A percentile compares a stretch with the other conserved stretches of the same genome.
These are phyloP conservation scores for Neonectria faginata DNA, from an alignment of 2,329 filamentous ascomycete species.

Conservation along the genomic window DNA sequence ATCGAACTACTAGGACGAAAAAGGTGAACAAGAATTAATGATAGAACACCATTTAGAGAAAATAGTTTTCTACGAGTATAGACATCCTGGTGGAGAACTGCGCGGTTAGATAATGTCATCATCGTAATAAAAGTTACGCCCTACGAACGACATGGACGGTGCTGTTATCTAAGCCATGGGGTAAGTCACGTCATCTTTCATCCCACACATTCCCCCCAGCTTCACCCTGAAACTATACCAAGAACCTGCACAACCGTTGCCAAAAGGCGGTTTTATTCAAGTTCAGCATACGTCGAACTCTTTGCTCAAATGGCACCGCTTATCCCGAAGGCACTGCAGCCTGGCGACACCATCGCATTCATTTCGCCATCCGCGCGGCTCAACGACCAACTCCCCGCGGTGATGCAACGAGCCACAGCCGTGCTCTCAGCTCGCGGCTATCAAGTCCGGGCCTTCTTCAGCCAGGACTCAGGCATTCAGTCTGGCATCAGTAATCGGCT, in stretches of 20 bases:
- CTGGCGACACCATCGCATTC: conserved; percentile 54
- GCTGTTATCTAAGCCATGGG: too few relatives aligned
- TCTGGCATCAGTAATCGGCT: conserved; percentile 52
- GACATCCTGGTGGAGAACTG: too few relatives aligned
- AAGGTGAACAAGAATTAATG: too few relatives aligned
- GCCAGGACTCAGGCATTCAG: conserved; percentile 46
- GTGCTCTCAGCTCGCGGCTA: conserved; percentile 51
- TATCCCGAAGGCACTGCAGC: conserved; percentile 47
- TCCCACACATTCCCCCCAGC: too few relatives aligned
- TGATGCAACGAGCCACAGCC: conserved; percentile 47
- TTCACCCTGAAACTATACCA: neutral
- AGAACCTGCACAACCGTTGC: neutral
- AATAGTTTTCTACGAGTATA: too few relatives aligned
- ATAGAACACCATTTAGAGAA: too few relatives aligned
- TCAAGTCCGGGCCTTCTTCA: conserved; percentile 50
- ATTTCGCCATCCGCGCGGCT: conserved; percentile 55
- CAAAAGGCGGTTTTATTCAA: neutral
- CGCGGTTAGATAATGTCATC: too few relatives aligned
- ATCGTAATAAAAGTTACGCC: too few relatives aligned
- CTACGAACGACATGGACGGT: too few relatives aligned
- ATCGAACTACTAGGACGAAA: too few relatives aligned
- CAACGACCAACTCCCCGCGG: conserved; percentile 46
- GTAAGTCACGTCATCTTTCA: too few relatives aligned
- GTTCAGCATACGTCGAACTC: neutral
- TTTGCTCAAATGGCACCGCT: conserved; percentile 30